phyloP scores from a whole-genome alignment of 495 filamentous ascomycete genomes.

The Ramalina intermedia region DNA sequence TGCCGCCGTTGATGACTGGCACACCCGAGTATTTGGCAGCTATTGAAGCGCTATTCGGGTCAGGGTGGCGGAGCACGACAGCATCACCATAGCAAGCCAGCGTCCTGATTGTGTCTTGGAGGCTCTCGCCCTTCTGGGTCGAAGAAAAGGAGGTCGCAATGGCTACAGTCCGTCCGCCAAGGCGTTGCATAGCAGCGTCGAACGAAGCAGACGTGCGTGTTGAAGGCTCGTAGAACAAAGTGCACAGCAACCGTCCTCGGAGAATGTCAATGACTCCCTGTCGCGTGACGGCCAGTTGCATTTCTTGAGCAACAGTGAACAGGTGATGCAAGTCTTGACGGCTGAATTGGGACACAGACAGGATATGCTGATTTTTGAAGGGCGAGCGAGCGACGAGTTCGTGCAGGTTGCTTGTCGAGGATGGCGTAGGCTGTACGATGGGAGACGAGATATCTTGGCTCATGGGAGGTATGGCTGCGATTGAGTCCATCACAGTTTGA shows the following conservation, averaged over 20 bases:
- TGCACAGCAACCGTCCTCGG: constrained; percentile 70
- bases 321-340: constrained; percentile 78
- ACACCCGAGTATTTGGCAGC: constrained; percentile 77
- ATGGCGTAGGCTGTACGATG: constrained; percentile 25
- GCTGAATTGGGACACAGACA: constrained; percentile 80
- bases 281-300: constrained; percentile 82
- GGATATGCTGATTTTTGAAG: constrained; percentile 74
- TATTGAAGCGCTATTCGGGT: constrained; percentile 56
- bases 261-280: constrained; percentile 80
- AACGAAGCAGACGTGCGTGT: constrained; percentile 94
- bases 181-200: constrained; percentile 93
- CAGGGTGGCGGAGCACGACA: constrained; percentile 83
- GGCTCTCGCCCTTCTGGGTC: constrained; percentile 79
- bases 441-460: constrained; percentile 7
- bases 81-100: constrained; percentile 90
- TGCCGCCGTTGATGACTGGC: constrained; percentile 92
- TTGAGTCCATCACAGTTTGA: constrained; percentile 11
- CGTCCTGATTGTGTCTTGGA: constrained; percentile 87
- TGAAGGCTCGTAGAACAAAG: constrained; percentile 94
- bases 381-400: constrained; percentile 63
- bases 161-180: constrained; percentile 69
- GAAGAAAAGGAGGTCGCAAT: constrained; percentile 70
- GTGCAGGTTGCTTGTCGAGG: constrained; percentile 43
- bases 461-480: constrained; percentile 10
- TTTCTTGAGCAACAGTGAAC: constrained; percentile 92